Conservation (phyloP, 2,329 filamentous ascomycete species). For the Sarocladiaceae sp. region DNA sequence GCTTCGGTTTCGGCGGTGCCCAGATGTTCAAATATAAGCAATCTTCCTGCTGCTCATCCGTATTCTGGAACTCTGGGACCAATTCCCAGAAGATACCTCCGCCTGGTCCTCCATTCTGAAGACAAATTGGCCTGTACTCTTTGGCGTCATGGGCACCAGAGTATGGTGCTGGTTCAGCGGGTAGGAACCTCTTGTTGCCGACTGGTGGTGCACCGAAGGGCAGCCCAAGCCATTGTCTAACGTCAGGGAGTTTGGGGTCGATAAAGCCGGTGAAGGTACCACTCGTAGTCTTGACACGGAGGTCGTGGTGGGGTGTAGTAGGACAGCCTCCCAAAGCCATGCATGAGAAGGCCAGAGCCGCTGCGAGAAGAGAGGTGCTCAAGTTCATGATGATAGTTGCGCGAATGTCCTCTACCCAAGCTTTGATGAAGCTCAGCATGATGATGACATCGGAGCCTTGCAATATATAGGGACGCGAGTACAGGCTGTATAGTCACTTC, state of each 20-base stretch:
- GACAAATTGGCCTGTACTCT: background rate
- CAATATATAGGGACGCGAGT: background rate
- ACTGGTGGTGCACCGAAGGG: background rate
- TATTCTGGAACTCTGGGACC: background rate
- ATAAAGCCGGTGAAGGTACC: background rate
- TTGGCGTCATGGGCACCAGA: background rate
- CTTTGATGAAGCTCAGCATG: no score
- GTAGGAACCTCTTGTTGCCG: background rate
- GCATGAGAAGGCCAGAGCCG: background rate
- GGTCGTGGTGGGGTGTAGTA: background rate
- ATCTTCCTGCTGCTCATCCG: slow-evolving; percentile 21
- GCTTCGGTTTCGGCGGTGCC: slow-evolving; percentile 20
- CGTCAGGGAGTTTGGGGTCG: background rate
- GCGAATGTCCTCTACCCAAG: no score
- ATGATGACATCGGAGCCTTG: no score
- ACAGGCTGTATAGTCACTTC: background rate
- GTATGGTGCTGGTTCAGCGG: background rate
- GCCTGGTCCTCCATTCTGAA: background rate
- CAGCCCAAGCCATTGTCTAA: background rate
- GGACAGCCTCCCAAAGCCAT: background rate
- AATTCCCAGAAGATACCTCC: background rate
- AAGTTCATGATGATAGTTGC: background rate
- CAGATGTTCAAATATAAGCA: slow-evolving; percentile 30
- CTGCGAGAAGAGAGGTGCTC: background rate
- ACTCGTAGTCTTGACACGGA: background rate